Conservation (phyloP, 2,329 filamentous ascomycete species). For the Tolypocladium sp. region DNA sequence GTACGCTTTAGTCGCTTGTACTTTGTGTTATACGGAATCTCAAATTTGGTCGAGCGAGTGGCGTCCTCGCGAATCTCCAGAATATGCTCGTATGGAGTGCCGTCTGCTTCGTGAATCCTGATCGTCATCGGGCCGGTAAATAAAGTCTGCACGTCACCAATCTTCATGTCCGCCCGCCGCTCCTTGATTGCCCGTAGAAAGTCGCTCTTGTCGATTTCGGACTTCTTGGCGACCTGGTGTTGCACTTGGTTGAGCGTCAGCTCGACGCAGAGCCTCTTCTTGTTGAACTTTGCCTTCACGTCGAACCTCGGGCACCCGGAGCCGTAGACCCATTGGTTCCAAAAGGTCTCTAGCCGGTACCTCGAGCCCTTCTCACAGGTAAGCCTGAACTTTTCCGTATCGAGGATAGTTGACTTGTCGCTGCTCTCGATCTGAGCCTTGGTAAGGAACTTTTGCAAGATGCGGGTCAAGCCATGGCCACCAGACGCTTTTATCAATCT, state of each 20-base stretch:
- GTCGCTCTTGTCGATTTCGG: constrained; percentile 55
- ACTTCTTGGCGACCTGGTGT: constrained; percentile 31
- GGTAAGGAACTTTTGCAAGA: constrained; percentile 77
- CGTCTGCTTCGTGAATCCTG: constrained; percentile 93
- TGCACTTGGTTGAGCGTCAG: constrained; percentile 78
- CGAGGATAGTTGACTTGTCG: constrained; percentile 62
- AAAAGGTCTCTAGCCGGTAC: constrained; percentile 80
- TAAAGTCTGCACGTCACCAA: constrained; percentile 61
- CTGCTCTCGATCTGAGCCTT: constrained; percentile 63
- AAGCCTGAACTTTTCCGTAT: constrained; percentile 66
- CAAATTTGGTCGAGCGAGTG: constrained; percentile 67
- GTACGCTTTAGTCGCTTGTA: constrained; percentile 95
- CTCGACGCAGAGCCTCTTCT: constrained; percentile 92
- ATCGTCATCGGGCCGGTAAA: constrained; percentile 98
- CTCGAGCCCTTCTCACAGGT: constrained; percentile 84
- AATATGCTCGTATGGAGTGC: constrained; percentile 96
- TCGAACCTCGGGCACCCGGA: constrained; percentile 84
- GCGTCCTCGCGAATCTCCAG: constrained; percentile 85
- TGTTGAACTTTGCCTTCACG: constrained; percentile 87
- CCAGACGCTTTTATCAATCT: constrained; percentile 75
- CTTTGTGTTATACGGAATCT: constrained; percentile 98
- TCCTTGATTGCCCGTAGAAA: constrained; percentile 86
- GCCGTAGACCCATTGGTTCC: constrained; percentile 84
- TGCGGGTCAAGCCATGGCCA: constrained; percentile 75
- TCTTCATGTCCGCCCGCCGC: constrained; percentile 57